Evolutionary conservation across 2,329 filamentous ascomycete genomes (phyloP).

Genomic region (Pyrenophora graminea): DNA sequence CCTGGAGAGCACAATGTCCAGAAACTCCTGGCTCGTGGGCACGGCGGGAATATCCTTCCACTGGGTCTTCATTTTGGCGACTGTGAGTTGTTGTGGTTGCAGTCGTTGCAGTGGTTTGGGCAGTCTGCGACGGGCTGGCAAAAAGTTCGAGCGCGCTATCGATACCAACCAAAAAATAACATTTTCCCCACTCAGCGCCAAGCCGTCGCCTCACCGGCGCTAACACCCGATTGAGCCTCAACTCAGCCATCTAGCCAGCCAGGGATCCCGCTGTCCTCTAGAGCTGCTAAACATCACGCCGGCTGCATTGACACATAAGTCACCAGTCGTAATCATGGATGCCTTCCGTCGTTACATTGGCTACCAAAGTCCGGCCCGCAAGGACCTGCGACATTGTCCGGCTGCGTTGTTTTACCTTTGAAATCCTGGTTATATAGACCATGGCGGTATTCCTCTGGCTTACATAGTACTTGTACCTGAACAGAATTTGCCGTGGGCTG

Average conservation of each 20-base stretch:
- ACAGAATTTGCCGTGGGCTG: too few relatives aligned
- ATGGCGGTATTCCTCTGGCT: too few relatives aligned
- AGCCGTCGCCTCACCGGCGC: constrained; percentile 14
- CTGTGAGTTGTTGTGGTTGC: constrained; percentile 18
- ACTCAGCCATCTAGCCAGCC: neutral
- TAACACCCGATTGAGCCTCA: constrained; percentile 1
- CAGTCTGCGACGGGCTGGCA: constrained; percentile 11
- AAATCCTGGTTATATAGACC: too few relatives aligned
- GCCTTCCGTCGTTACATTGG: too few relatives aligned
- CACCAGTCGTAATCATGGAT: too few relatives aligned
- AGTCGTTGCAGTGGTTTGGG: constrained; percentile 20
- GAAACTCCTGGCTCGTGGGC: constrained; percentile 90
- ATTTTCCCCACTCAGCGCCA: constrained; percentile 12
- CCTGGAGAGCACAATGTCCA: constrained; percentile 93
- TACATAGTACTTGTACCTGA: too few relatives aligned
- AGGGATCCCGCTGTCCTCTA: neutral
- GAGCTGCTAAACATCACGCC: neutral
- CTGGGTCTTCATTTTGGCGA: constrained; percentile 45
- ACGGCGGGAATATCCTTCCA: constrained; percentile 76
- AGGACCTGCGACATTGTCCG: too few relatives aligned
- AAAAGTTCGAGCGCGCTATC: constrained; percentile 20
- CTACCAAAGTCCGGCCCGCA: too few relatives aligned
- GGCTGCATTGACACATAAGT: too few relatives aligned
- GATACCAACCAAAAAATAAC: constrained; percentile 14
- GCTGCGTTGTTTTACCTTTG: too few relatives aligned